These are phyloP conservation scores for Orbilia brochopaga DNA, from an alignment of 2,329 filamentous ascomycete species.

Conservation along the genomic window DNA sequence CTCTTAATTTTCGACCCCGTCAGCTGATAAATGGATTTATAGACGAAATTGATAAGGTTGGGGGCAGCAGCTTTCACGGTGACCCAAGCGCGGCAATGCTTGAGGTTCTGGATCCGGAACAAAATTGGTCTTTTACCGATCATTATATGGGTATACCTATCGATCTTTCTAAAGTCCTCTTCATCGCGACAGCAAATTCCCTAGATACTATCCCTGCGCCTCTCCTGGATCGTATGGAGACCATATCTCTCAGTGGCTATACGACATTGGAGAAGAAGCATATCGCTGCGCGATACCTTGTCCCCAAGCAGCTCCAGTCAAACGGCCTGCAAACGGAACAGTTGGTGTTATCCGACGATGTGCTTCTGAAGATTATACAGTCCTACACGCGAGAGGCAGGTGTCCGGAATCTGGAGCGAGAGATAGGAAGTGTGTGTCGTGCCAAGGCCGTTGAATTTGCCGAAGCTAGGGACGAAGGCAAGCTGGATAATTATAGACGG, in stretches of 20 bases:
- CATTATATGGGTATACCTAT: slow-evolving; percentile 97
- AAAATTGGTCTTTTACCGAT: slow-evolving; percentile 92
- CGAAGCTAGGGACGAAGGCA: slow-evolving; percentile 78
- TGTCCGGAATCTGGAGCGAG: slow-evolving; percentile 92
- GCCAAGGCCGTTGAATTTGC: slow-evolving; percentile 94
- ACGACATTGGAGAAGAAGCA: slow-evolving; percentile 96
- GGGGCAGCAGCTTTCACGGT: slow-evolving; percentile 86
- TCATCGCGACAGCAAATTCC: slow-evolving; percentile 95
- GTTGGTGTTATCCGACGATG: slow-evolving; percentile 77
- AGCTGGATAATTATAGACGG: slow-evolving; percentile 73
- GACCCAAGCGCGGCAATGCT: slow-evolving; percentile 97
- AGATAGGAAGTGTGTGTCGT: slow-evolving; percentile 91
- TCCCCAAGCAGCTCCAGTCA: slow-evolving; percentile 90
- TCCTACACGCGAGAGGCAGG: slow-evolving; percentile 95
- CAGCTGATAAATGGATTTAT: slow-evolving; percentile 4
- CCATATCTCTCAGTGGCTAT: slow-evolving; percentile 89
- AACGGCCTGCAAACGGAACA: slow-evolving; percentile 82
- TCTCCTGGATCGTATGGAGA: slow-evolving; percentile 95
- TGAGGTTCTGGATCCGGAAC: slow-evolving; percentile 94
- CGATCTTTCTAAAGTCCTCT: slow-evolving; percentile 93
- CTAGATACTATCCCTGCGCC: slow-evolving; percentile 95
- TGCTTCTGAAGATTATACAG: slow-evolving; percentile 93
- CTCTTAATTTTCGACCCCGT: slow-evolving; percentile 7
- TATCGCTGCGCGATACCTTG: slow-evolving; percentile 89
- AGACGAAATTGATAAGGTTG: slow-evolving; percentile 98